A percentile compares a stretch with the other conserved stretches of the same genome.
phyloP scores from a whole-genome alignment of 164 flowering plant genomes.

The Berberis vulgaris region DNA sequence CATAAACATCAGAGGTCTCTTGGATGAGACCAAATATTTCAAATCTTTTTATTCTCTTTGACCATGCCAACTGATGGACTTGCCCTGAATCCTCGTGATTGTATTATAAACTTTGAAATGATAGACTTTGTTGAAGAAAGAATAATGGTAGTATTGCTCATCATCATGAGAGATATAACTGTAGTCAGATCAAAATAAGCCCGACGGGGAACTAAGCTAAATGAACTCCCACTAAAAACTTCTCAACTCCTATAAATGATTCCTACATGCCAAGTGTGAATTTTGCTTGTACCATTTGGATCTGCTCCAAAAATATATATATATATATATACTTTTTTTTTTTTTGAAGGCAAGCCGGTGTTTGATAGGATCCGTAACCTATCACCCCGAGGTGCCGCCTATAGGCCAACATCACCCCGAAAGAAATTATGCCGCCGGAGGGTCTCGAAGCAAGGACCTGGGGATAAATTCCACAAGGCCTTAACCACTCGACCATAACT shows the following conservation, averaged over 20 bases:
- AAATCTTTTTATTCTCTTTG: not conserved
- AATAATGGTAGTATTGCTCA: constrained; percentile 1
- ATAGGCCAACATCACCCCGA: too few relatives aligned
- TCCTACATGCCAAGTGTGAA: not conserved
- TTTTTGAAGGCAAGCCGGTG: too few relatives aligned
- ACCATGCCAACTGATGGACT: not conserved
- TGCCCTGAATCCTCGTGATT: not conserved
- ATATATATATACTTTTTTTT: too few relatives aligned
- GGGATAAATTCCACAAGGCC: too few relatives aligned
- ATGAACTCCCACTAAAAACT: not conserved
- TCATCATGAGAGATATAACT: not conserved
- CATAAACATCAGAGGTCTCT: not conserved
- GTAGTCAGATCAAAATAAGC: not conserved
- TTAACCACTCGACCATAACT: too few relatives aligned
- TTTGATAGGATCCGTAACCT: too few relatives aligned
- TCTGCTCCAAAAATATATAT: constrained; percentile 2
- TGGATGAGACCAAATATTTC: not conserved
- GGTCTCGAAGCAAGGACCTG: too few relatives aligned
- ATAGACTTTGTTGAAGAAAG: not conserved
- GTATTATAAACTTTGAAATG: constrained; percentile 2
- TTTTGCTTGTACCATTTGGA: not conserved
- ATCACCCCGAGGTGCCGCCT: too few relatives aligned
- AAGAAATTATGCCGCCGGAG: too few relatives aligned
- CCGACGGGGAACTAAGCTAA: not conserved
- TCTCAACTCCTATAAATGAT: not conserved